Evolutionary conservation across 768 basidiomycete genomes (phyloP), one percentile per base, ranked within the genome.

Genomic region (Gyrodon lividus): DNA sequence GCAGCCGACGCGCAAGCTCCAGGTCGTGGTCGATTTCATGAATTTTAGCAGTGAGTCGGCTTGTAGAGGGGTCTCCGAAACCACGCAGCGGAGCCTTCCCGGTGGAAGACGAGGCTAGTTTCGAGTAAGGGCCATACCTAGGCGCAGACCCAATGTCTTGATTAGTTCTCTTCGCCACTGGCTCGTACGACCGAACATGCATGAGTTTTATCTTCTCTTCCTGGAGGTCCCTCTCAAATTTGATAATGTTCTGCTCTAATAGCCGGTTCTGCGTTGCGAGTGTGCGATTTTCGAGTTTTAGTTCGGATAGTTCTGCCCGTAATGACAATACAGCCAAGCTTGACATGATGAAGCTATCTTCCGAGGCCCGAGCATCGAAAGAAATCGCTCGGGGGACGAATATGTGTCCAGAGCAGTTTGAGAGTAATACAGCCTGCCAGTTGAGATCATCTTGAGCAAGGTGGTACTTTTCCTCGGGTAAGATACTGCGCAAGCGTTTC

Each of bases 381-480:
- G 57, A 50, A 38, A 50, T 28, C 5, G 55, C 46, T 31, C 67
- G 69, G 1, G 79, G 70, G 9, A 76, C 66, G 52, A 86, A 77
- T 49, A 79, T 68, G 44, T 85, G 77, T 2, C 75, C 81, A 4
- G 78, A 77, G 58, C 73, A 86, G 54, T 81, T 75, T 6, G 72
- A 70, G 24, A 84, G 69, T 2, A 81, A 70, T 46, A 79, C 77
- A 3, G 79, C 75, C 55, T 85, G 79, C 79, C 79, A 79, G 42
- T 77, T 76, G 35, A 79, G 57, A 20, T 58, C 57, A n/a, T 62
- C 59, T 51, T 78, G 75, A 3, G 58, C 3, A 12, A 76, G 48
- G 28, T 74, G 56, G 33, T 48, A 43, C 33, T 67, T 60, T 42
- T 83, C 78, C 48, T 74, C 64, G 5, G 71, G 67, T 23, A 86